These are phyloP conservation scores for Colletotrichum agaves DNA, from an alignment of 2,329 filamentous ascomycete genomes.

Conservation along the genomic window DNA sequence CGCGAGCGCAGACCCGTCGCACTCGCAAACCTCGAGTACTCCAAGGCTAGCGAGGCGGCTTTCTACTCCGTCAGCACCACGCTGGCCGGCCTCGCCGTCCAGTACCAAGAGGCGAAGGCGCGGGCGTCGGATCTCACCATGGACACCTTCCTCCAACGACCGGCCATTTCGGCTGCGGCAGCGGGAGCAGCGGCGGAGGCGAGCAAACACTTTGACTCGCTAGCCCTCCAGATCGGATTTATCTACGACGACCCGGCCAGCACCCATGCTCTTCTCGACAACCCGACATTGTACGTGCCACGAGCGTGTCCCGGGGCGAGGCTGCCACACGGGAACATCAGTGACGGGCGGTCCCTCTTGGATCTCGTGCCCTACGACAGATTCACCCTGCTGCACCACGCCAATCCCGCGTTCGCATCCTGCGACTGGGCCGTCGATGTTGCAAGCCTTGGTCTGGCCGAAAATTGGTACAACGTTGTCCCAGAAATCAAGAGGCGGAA, in stretches of 20 bases:
- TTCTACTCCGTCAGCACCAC: conserved; percentile 26
- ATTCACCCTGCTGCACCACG: conserved; percentile 25
- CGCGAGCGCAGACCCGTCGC: conserved; percentile 25
- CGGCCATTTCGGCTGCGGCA: background rate
- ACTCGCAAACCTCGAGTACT: conserved; percentile 30
- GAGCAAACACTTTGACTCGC: conserved; percentile 28
- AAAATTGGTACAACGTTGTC: conserved; percentile 12
- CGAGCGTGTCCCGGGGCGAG: conserved; percentile 21
- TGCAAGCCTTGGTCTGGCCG: conserved; percentile 13
- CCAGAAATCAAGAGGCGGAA: conserved; percentile 24
- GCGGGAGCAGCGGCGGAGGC: conserved; percentile 18
- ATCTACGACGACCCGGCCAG: conserved; percentile 13
- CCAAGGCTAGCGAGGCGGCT: conserved; percentile 27
- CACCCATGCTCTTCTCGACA: conserved; percentile 13
- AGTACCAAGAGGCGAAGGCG: conserved; percentile 10
- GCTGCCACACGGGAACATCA: conserved; percentile 20
- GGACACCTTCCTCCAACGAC: conserved; percentile 16
- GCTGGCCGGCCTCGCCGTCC: conserved; percentile 21
- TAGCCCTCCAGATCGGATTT: conserved; percentile 31
- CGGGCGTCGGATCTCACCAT: conserved; percentile 12
- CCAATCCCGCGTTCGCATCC: conserved; percentile 10
- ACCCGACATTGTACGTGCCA: conserved; percentile 14
- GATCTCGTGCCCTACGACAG: conserved; percentile 28
- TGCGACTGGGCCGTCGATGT: conserved; percentile 27
- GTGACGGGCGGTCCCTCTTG: background rate